Conservation (phyloP, 768 basidiomycete genomes). For the Wakefieldia striispora region DNA sequence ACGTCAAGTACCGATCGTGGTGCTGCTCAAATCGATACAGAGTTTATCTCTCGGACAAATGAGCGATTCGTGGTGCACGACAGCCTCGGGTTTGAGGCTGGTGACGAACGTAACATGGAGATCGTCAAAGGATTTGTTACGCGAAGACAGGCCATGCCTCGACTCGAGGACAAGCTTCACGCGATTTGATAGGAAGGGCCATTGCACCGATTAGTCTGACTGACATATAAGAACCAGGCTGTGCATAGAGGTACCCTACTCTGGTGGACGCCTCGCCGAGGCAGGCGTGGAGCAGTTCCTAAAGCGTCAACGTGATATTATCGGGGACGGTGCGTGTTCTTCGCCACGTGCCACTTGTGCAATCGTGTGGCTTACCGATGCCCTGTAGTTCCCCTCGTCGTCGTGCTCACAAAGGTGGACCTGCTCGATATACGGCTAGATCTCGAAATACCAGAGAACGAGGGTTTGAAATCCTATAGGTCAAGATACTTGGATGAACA, state of each 20-base stretch:
- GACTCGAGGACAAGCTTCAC: slow-evolving; percentile 8
- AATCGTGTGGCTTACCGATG: no score
- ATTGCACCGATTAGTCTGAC: no score
- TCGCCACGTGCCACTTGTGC: no score
- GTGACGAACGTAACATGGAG: slow-evolving; percentile 4
- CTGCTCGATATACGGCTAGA: slow-evolving; percentile 3
- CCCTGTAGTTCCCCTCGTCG: not conserved
- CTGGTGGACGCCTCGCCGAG: not conserved
- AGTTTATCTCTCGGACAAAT: slow-evolving; percentile 15
- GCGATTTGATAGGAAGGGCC: slow-evolving; percentile 9
- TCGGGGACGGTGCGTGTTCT: not conserved
- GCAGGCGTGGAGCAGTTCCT: not conserved
- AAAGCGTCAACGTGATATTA: not conserved
- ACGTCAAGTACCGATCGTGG: slow-evolving; percentile 4
- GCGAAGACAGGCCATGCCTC: slow-evolving; percentile 1
- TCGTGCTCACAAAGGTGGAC: no score
- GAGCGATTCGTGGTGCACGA: slow-evolving; percentile 14
- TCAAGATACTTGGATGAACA: not conserved
- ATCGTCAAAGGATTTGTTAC: slow-evolving; percentile 3
- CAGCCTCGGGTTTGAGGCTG: slow-evolving; percentile 18
- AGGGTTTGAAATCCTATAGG: not conserved
- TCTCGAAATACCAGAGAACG: not conserved
- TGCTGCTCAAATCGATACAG: slow-evolving; percentile 6
- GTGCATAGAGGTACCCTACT: not conserved
- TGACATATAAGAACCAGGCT: not conserved